Evolutionary conservation across 1,284 basidiomycete species (phyloP).

Genomic region (Pseudozyma pruni): DNA sequence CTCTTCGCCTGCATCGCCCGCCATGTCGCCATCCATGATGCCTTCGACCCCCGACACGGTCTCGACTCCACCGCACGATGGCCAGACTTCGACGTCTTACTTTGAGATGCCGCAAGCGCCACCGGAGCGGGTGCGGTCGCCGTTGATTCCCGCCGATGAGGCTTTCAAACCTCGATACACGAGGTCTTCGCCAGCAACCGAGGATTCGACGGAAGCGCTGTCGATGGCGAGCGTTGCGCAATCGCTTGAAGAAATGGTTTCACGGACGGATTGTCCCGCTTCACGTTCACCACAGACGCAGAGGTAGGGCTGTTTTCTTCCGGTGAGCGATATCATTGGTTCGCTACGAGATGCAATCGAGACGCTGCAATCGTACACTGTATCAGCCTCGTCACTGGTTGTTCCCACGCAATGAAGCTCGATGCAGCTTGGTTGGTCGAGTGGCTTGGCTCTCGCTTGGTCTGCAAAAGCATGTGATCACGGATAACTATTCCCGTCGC

Average conservation of each 20-base stretch:
- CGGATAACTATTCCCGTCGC: too few species aligned
- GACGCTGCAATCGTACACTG: too few species aligned
- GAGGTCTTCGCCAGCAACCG: conserved; percentile 1
- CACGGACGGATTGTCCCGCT: conserved; percentile 10
- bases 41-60: conserved; percentile 19
- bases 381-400: too few species aligned
- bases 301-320: too few species aligned
- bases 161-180: conserved; percentile 6
- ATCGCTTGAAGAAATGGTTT: conserved; percentile 20
- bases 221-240: conserved; percentile 16
- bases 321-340: too few species aligned
- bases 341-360: too few species aligned
- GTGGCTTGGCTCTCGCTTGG: neutral
- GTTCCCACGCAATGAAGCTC: too few species aligned
- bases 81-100: conserved; percentile 10
- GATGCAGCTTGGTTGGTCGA: too few species aligned
- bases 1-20: conserved; percentile 17
- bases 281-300: neutral
- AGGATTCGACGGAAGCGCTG: conserved; percentile 2
- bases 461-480: neutral
- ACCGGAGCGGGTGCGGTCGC: conserved; percentile 31
- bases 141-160: conserved; percentile 28
- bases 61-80: conserved; percentile 24
- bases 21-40: conserved; percentile 20
- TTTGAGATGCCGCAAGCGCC: conserved; percentile 16